Base-by-base conservation (phyloP, 2,329 filamentous ascomycete species). In the Boeremia exigua region DNA sequence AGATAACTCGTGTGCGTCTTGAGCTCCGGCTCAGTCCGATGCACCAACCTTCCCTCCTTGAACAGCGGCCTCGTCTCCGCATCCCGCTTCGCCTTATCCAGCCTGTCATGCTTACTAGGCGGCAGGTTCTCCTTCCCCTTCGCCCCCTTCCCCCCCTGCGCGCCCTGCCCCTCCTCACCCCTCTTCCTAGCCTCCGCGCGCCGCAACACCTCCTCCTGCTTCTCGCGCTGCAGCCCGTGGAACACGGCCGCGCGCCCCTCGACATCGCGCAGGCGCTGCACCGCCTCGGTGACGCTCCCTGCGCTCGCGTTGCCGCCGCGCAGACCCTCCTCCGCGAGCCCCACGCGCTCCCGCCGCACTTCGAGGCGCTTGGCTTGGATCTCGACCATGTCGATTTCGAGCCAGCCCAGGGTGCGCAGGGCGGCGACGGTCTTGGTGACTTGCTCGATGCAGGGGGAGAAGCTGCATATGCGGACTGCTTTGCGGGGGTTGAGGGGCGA, bases 1-100 rank as follows among this genome's bases (percentile, higher is more conserved):
- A 99, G 83, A 74, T 99, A 99, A n/a, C 90, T 95, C 0, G 95
- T 99, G 76, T 99, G 95, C 7, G 91, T 95, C 82, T 96, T 97
- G 57, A 98, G 79, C 69, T 99, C 95, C 0, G 87, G 80, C 78
- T 99, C 95, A 0, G 90, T 87, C 23, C 92, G 85, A 67, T 96
- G 91, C 28, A 92, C 83, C 36, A 98, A 70, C 27, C 86, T 85
- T 1, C 95, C 95, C 58, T 93, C 86, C 71, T 89, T 85, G 79
- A 88, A 96, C 38, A 75, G 29, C 23, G 68, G 58, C 36, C 73
- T 70, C 42, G 61, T 76, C 68, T 69, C 73, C 46, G 62, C 47
- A 2, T 73, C 65, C 47, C 59, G 65, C 48, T 69, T 70, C 17
- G 67, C 63, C 15, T 61, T 58, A 32, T 71, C 71, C 9, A 70